Evolutionary conservation across 73 alveolate species (phyloP), one percentile per base, ranked within the genome.

Genomic region (Diophrys sp.): DNA sequence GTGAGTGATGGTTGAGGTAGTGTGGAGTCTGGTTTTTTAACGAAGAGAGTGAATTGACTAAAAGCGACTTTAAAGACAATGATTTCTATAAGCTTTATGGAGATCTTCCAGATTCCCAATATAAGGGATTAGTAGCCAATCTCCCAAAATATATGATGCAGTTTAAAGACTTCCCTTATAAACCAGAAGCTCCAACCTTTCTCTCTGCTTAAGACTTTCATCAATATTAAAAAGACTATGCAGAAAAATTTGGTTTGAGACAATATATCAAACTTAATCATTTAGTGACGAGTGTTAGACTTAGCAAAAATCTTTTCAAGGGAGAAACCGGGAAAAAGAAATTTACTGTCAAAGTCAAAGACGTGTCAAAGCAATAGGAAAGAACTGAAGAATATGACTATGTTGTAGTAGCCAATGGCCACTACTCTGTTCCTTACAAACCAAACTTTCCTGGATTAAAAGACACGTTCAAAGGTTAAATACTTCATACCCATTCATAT

Each of bases 1-100:
- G 97, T 96, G 71, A 74, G 84, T 29, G 87, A 80, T 92, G 99
- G 94, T 83, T 83, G 84, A 78, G 82, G 93, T 56, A 86, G 92
- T 75, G 83, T 29, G 83, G 83, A 2, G 76, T 75, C 30, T 75
- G 83, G 83, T 28, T n/a, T n/a, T n/a, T n/a, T n/a, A n/a, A n/a
- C n/a, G 73, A 66, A 23, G 11, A 5, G 24, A 68, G 30, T 24
- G 75, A 68, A 23, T 68, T 28, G 2, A 68, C 26, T 68, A 44
- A 68, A 28, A 44, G 56, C 1, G 54, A 68, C 23, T 68, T 68
- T 44, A 14, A 73, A 44, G 23, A 23, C 1, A 72, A 73, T 73
- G 56, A 25, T 33, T 73, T 34, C 29, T 26, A 29, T 29, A 73
- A 73, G 24, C 2, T 29, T 8, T 53, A 73, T 34, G 81, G 81